These are phyloP conservation scores for Rhodomyrtus psidioides DNA, from an alignment of 441 rosid genomes.

Conservation along the genomic window DNA sequence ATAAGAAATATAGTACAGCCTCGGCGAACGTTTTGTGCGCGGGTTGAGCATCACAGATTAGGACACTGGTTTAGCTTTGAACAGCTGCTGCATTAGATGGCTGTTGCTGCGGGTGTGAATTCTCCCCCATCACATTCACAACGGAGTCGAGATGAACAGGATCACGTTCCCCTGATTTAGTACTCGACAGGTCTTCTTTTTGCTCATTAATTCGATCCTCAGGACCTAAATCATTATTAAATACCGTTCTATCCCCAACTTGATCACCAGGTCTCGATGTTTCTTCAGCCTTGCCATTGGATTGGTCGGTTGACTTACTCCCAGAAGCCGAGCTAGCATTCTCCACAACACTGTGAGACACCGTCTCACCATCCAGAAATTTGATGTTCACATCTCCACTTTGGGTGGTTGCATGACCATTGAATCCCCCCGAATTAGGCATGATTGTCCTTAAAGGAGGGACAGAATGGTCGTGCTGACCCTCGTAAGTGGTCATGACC, in stretches of 20 bases:
- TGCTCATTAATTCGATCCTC: constrained; percentile 21
- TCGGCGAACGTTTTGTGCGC: background rate
- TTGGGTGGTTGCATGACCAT: constrained; percentile 13
- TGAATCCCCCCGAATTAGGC: constrained; percentile 33
- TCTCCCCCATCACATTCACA: constrained; percentile 12
- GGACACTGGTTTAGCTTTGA: constrained; percentile 27
- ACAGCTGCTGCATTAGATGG: constrained; percentile 47
- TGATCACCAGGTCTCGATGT: constrained; percentile 10
- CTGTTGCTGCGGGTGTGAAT: constrained; percentile 24
- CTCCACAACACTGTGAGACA: background rate
- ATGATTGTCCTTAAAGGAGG: constrained; percentile 72
- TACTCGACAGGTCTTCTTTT: constrained; percentile 15
- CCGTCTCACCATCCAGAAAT: constrained; percentile 4
- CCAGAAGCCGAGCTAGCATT: background rate
- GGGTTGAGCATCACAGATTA: background rate
- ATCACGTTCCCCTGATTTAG: constrained; percentile 18
- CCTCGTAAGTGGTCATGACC: constrained; percentile 87
- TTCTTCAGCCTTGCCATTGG: constrained; percentile 17
- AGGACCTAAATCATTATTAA: constrained; percentile 7
- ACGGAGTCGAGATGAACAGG: constrained; percentile 6
- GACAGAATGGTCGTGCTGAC: constrained; percentile 65
- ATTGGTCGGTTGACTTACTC: constrained; percentile 14
- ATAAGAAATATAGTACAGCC: background rate
- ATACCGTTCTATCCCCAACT: background rate
- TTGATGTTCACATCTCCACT: constrained; percentile 18